Evolutionary conservation across 108 stramenopile species (phyloP), one percentile per base, ranked within the genome.

Genomic region (Cyclotella distinguenda): DNA sequence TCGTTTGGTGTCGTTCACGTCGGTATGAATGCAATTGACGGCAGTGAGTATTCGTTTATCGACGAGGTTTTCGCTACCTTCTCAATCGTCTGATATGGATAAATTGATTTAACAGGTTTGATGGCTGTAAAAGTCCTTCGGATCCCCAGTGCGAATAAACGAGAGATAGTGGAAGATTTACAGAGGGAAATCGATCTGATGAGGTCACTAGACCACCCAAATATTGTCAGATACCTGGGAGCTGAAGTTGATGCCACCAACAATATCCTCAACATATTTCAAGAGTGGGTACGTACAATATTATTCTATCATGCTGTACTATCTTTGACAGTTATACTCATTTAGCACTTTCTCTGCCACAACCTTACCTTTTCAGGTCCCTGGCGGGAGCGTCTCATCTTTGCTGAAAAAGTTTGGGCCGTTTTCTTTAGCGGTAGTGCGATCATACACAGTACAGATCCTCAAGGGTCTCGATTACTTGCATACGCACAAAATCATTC

Each of bases 191-290:
- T 98, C 34, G 85, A 95, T 46, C 68, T 97, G 12, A 88, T 98
- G 94, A 83, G 84, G 65, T 81, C 84, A 22, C 62, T 98, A 26
- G 66, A 80, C 19, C 97, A 98, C 74, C 77, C 72, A 11, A 96
- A 98, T 57, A 97, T 98, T 74, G 97, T 98, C 19, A 68, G 83
- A 31, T 98, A 98, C 69, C 72, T 93, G 1, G 97, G 97, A 13
- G 92, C 95, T 6, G 86, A 94, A 60, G 82, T 94, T 47, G 82
- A 95, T 65, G 77, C 78, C 23, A 69, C 71, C 7, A 58, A 82
- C 34, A 51, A 80, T 7, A 73, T 53, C 47, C 79, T 98, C 8
- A 86, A 90, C 71, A 96, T 98, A 27, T 98, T 98, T 64, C 97
- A 98, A 78, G 96, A 98, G 75, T 98, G 97, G 97, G 96, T n/a